A percentile compares a stretch with the other conserved stretches of the same genome.
phyloP scores from a whole-genome alignment of 768 basidiomycete species.

The Suillus subluteus region DNA sequence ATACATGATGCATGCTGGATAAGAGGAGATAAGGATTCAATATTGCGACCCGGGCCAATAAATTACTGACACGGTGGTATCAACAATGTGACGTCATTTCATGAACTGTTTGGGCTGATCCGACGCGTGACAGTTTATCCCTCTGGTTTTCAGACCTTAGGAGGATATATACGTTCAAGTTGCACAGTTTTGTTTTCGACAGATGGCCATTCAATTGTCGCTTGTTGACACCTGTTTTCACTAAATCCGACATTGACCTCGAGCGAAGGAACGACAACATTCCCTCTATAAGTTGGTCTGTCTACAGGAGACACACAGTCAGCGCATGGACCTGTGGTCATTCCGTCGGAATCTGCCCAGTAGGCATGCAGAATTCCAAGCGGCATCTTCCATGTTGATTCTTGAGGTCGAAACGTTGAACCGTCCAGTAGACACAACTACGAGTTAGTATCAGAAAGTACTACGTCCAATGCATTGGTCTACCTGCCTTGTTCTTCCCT shows the following conservation, averaged over 20 bases:
- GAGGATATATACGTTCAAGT: no score
- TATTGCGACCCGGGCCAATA: neutral
- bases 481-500: neutral
- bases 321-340: neutral
- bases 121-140: neutral
- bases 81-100: neutral
- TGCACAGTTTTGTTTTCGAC: no score
- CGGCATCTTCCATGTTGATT: neutral
- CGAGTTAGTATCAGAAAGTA: neutral
- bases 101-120: neutral
- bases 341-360: neutral
- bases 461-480: neutral
- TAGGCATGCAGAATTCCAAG: neutral
- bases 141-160: neutral
- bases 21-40: neutral
- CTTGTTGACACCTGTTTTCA: neutral
- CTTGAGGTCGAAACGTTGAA: neutral
- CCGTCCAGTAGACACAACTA: neutral
- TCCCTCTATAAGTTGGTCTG: no score
- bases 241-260: no score
- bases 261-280: no score
- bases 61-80: no score
- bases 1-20: neutral
- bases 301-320: no score
- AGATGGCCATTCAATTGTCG: neutral